Conservation (phyloP, 805 yeast species). For the Spathaspora arborariae region DNA sequence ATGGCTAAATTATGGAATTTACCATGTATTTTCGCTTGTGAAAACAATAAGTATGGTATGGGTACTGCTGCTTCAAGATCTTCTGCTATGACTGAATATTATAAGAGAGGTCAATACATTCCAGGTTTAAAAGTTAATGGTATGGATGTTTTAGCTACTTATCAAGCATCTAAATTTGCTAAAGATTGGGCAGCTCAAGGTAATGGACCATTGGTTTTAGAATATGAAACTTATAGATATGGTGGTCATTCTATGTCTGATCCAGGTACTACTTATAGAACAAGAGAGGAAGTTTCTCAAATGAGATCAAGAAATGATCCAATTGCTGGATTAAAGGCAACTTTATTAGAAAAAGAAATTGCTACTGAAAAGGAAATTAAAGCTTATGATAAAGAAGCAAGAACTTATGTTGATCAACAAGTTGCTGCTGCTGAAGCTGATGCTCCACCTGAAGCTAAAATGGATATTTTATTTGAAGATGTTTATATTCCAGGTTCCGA, state of each 20-base stretch:
- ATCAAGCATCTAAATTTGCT: conserved; percentile 95
- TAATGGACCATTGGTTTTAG: conserved; percentile 93
- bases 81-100: conserved; percentile 93
- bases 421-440: conserved; percentile 90
- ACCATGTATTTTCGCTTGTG: conserved; percentile 94
- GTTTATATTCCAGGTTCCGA: conserved; percentile 95
- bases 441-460: conserved; percentile 92
- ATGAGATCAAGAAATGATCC: conserved; percentile 99
- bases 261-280: conserved; percentile 99
- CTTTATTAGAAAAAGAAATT: conserved; percentile 73
- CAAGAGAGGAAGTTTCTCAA: conserved; percentile 99
- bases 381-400: conserved; percentile 91
- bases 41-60: conserved; percentile 99
- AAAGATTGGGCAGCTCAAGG: conserved; percentile 93
- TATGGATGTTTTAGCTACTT: conserved; percentile 94
- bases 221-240: conserved; percentile 97
- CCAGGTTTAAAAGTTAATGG: conserved; percentile 99
- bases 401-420: conserved; percentile 93
- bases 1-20: conserved; percentile 99
- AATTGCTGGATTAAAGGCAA: conserved; percentile 91
- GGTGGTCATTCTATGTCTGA: conserved; percentile 99
- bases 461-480: conserved; percentile 93
- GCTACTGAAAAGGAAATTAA: conserved; percentile 95
- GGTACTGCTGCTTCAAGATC: conserved; percentile 98
- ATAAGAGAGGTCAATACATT: conserved; percentile 98